phyloP scores from a whole-genome alignment of 768 basidiomycete species.

The Leucosporidium creatinivorum region DNA sequence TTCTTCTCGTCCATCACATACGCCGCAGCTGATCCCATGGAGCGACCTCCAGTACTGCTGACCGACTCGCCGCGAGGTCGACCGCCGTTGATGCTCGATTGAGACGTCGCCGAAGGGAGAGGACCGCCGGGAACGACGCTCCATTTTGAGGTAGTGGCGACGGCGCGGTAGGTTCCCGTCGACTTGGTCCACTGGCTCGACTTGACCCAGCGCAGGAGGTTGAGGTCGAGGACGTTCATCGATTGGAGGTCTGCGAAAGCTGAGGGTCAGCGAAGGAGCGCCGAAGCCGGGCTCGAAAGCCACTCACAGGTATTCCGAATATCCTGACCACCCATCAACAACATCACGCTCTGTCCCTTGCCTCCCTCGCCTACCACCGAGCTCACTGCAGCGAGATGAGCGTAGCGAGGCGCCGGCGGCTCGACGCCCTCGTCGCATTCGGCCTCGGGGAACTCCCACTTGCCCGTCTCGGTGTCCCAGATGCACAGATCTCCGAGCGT shows the following conservation, averaged over 20 bases:
- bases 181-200: slow-evolving; percentile 78
- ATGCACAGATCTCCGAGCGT: slow-evolving; percentile 63
- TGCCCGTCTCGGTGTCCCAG: slow-evolving; percentile 63
- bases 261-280: slow-evolving; percentile 55
- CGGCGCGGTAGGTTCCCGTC: slow-evolving; percentile 91
- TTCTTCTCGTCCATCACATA: too few species aligned
- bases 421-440: slow-evolving; percentile 43
- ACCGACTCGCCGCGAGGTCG: not conserved
- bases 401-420: slow-evolving; percentile 79
- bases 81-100: not conserved
- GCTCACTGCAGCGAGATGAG: slow-evolving; percentile 83
- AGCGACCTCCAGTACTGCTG: not conserved
- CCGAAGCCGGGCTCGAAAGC: not conserved
- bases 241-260: slow-evolving; percentile 49
- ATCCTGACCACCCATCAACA: slow-evolving; percentile 93
- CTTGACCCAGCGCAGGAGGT: slow-evolving; percentile 66
- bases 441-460: slow-evolving; percentile 56
- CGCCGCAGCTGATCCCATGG: not conserved
- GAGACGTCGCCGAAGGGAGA: not conserved
- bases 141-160: slow-evolving; percentile 61
- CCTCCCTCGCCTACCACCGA: slow-evolving; percentile 38
- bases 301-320: slow-evolving; percentile 54
- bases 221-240: slow-evolving; percentile 71
- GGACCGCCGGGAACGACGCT: slow-evolving; percentile 3
- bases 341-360: slow-evolving; percentile 54